Evolutionary conservation across 2,329 filamentous ascomycete genomes (phyloP), one percentile per base, ranked within the genome.

Genomic region (Verticillium tricorpus): DNA sequence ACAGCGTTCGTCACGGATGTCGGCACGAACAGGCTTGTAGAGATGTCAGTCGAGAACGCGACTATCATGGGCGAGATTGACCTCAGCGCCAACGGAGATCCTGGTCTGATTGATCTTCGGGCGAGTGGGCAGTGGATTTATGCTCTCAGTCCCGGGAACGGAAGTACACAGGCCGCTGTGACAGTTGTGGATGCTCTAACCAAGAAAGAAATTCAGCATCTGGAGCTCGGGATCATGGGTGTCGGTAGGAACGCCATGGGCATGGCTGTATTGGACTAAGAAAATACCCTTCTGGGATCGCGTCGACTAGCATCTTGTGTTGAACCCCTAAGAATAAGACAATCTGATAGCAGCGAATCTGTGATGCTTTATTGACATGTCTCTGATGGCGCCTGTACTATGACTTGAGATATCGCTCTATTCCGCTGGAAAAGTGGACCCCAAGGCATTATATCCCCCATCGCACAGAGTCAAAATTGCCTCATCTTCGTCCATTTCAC

Each of bases 1-100:
- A 83, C 78, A 0, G 83, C 81, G 0, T 89, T 85, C 62, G 83
- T 89, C 3, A 82, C 85, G 0, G 86, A 89, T 64, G 83, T 82
- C 0, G 80, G 62, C 0, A 66, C 73, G 2, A 82, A 86, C 67
- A 76, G 79, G 3, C 67, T 89, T 0, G 78, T 88, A 0, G 85
- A 89, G 72, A 81, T 89, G 75, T 81, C 80, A 52, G 56, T 79
- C 0, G 61, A 68, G 0, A 78, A 84, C 62, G 84, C 83, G 0
- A 77, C 73, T 11, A 74, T 88, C 11, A 56, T 83, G 2, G 69
- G 68, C 0, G 66, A 68, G 7, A 66, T 83, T 0, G 79, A 85
- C 58, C 70, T 82, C 2, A 72, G 70, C 8, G 74, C 72, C 5
- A 80, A 78, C 25, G 79, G 77, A 1, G 82, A 84, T 65, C 74